Conservation (phyloP, 2,329 filamentous ascomycete genomes). For the Calonectria pauciramosa region DNA sequence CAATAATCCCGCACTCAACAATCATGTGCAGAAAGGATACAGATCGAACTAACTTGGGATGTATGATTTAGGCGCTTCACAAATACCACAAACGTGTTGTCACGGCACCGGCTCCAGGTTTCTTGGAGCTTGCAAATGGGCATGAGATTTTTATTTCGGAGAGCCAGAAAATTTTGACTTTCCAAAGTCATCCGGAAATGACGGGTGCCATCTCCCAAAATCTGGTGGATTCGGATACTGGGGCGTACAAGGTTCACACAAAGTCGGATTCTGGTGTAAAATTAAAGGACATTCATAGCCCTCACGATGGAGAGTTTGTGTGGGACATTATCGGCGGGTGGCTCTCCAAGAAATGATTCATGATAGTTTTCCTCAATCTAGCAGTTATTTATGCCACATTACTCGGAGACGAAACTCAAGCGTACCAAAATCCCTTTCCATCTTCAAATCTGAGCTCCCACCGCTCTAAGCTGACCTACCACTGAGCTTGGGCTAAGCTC, state of each 20-base stretch:
- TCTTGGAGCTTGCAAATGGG: neutral
- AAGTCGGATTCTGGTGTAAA: neutral
- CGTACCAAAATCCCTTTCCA: too few species aligned
- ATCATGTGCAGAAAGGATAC: too few species aligned
- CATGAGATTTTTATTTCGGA: conserved; percentile 16
- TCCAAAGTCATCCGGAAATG: conserved; percentile 27
- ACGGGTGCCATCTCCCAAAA: neutral
- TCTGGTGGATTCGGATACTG: conserved; percentile 15
- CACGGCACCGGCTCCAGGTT: neutral
- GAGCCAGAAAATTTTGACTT: neutral
- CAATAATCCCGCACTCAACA: neutral
- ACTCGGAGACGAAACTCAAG: too few species aligned
- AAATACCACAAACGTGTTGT: conserved; percentile 22
- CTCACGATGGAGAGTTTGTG: neutral
- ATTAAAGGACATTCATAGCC: neutral
- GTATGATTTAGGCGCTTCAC: neutral
- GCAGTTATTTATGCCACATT: neutral
- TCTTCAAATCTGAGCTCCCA: too few species aligned
- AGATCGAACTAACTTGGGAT: neutral
- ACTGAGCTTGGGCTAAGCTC: too few species aligned
- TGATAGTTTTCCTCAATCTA: too few species aligned
- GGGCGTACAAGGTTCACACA: neutral
- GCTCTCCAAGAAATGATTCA: neutral
- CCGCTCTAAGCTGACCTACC: too few species aligned
- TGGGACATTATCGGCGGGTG: neutral